Evolutionary conservation across 345 rosid genomes (phyloP), one percentile per base, ranked within the genome.

Genomic region (Pseudoturritis turrita): DNA sequence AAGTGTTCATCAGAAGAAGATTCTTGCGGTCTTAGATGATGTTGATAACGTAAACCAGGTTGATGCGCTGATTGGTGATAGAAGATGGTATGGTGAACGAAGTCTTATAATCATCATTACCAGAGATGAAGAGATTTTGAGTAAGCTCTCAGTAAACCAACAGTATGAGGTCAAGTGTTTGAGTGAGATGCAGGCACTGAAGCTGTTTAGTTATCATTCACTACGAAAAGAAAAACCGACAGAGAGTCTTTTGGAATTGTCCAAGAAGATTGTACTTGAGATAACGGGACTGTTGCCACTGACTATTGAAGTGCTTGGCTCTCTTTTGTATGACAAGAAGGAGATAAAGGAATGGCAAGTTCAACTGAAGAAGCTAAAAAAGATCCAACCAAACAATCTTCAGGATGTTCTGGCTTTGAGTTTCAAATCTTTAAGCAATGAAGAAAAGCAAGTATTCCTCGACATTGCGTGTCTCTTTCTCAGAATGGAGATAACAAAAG

Each of bases 221-320:
- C 64, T 89, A 1, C 41, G 85, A 60, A 85, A 79, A 51, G 85
- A 79, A 57, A 69, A 80, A 15, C 98, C 94, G 14, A 43, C 79
- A 2, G 23, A 74, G 0, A 70, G 57, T 18, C 69, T 80, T 14
- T 3, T 66, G 15, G 54, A 50, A 0, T 25, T 81, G 35, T 77
- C 96, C 7, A 31, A 81, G 47, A 11, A 82, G 62, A 74, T 88
- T 57, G 85, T 89, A n/a, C n/a, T n/a, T 26, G 11, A 55, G 28
- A 78, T 81, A 6, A 65, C 89, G 0, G 94, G 89, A 12, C 37
- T 50, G 4, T 62, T 92, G 10, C 98, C 96, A 2, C 70, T 92
- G 66, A 89, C 94, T 9, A 4, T 92, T n/a, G 86, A 88, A 80
- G 96, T 89, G 2, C 82, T 89, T 76, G 98, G 92, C 7, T 80